Evolutionary conservation across 2,329 filamentous ascomycete genomes (phyloP), one percentile per base, ranked within the genome.

Genomic region (Penicillium digitatum): DNA sequence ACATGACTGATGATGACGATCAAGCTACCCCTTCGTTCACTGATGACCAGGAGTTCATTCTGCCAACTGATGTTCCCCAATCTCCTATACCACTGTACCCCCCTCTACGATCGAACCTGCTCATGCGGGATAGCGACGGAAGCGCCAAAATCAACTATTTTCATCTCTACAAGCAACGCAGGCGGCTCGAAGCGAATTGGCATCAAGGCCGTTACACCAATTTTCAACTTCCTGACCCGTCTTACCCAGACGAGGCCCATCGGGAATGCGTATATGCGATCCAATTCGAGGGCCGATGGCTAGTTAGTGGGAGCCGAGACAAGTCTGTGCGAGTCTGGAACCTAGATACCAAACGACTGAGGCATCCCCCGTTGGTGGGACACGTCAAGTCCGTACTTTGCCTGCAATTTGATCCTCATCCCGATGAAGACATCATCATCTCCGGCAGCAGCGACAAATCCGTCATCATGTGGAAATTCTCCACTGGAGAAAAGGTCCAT

Each of bases 241-340:
- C 84, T 35, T 81, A 91, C 65, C 85, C 85, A 1, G 81, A 89
- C 31, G 93, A 97, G 70, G 90, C 89, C 0, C 94, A 99, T 69
- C 82, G 81, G 20, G 93, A 97, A 69, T 97, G 92, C 71, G 91
- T 99, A 12, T 99, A 99, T 73, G 93, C 90, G 2, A 85, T 99
- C 50, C 93, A 99, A 71, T 95, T 93, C 67, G 87, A 87, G 51
- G 82, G 87, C 1, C 87, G 90, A 60, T 94, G 87, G 71, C 81
- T 99, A 10, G 93, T 97, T 47, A 97, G 92, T 68, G 94, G 94
- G 16, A 97, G 93, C 67, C 83, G 94, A 50, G 94, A 99, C 69
- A 86, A 84, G 62, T 90, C 89, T 0, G 83, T 99, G 61, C 86
- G 93, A 38, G 87, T 96, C 47, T 99, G 94, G 94, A 85, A 95